A percentile compares a stretch with the other conserved stretches of the same genome.
Evolutionary conservation across 2,329 filamentous ascomycete species (phyloP).

Genomic region (Penicillium sp.): DNA sequence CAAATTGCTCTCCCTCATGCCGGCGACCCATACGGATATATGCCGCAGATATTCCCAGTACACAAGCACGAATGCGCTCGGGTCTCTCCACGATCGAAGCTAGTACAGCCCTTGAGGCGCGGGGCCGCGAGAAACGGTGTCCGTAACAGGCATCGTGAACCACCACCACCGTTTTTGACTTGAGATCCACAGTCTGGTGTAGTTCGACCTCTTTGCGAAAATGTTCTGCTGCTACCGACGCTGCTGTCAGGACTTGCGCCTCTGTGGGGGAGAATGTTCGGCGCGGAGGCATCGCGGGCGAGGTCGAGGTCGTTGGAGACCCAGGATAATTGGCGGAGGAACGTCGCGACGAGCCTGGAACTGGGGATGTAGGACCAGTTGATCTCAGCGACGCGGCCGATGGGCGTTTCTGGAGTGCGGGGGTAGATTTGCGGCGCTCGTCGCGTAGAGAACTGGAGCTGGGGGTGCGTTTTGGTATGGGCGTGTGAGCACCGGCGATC

Average conservation of each 20-base stretch:
- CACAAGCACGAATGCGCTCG: constrained; percentile 83
- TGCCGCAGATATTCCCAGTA: constrained; percentile 81
- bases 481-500: constrained; percentile 14
- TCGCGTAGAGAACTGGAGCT: constrained; percentile 47
- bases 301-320: constrained; percentile 33
- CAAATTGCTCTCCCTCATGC: constrained; percentile 72
- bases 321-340: constrained; percentile 40
- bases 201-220: constrained; percentile 72
- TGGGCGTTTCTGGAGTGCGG: constrained; percentile 46
- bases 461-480: constrained; percentile 39
- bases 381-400: constrained; percentile 49
- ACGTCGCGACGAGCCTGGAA: constrained; percentile 42
- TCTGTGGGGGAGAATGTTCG: constrained; percentile 34
- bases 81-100: constrained; percentile 90
- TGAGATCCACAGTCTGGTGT: constrained; percentile 58
- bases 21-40: constrained; percentile 89
- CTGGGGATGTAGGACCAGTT: constrained; percentile 38
- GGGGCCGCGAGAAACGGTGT: constrained; percentile 85
- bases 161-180: constrained; percentile 75
- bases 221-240: constrained; percentile 68
- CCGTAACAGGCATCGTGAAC: constrained; percentile 95
- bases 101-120: constrained; percentile 73
- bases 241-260: constrained; percentile 51
- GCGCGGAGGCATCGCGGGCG: constrained; percentile 37
- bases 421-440: constrained; percentile 43